phyloP scores from a whole-genome alignment of 78 protist genomes.

The Guillardia theta region DNA sequence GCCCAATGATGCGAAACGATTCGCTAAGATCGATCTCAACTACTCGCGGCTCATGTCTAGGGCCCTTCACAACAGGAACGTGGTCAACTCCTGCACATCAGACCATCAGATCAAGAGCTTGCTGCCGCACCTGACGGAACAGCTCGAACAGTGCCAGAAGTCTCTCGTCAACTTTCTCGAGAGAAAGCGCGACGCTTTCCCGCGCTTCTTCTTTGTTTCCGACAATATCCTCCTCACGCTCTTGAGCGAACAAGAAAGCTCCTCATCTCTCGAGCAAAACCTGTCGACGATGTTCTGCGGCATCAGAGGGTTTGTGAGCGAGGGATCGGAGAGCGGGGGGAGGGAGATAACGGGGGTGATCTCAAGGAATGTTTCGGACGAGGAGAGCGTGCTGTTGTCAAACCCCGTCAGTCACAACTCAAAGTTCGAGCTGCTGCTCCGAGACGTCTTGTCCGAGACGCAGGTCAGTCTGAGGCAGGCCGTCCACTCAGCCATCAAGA shows the following conservation, averaged over 20 bases:
- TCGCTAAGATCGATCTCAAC: conserved; percentile 22
- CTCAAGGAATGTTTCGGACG: not conserved
- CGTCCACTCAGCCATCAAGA: not conserved
- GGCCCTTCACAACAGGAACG: conserved; percentile 49
- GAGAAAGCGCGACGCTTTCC: conserved; percentile 62
- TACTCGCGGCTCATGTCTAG: conserved; percentile 63
- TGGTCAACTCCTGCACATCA: conserved; percentile 48
- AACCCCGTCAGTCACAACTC: conserved; percentile 20
- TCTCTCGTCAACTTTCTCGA: conserved; percentile 64
- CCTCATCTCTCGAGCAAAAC: conserved; percentile 46
- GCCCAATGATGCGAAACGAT: conserved; percentile 83
- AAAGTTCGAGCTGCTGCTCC: conserved; percentile 78
- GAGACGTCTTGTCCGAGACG: conserved; percentile 25
- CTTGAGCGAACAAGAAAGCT: conserved; percentile 34
- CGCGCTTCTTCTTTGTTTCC: conserved; percentile 79
- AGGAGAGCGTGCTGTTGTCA: conserved; percentile 48
- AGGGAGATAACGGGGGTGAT: not conserved
- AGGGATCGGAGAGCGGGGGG: not conserved
- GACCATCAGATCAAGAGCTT: conserved; percentile 53
- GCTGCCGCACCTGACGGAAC: conserved; percentile 72
- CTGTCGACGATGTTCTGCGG: conserved; percentile 40
- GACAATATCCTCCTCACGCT: conserved; percentile 70
- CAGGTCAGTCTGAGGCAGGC: not conserved
- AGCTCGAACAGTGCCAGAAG: conserved; percentile 74
- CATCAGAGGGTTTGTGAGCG: not conserved